Percentiles rank a stretch among this genome's conserved stretches.
Evolutionary conservation across 2,329 filamentous ascomycete genomes (phyloP).

Genomic region (Ophiostoma sp.): DNA sequence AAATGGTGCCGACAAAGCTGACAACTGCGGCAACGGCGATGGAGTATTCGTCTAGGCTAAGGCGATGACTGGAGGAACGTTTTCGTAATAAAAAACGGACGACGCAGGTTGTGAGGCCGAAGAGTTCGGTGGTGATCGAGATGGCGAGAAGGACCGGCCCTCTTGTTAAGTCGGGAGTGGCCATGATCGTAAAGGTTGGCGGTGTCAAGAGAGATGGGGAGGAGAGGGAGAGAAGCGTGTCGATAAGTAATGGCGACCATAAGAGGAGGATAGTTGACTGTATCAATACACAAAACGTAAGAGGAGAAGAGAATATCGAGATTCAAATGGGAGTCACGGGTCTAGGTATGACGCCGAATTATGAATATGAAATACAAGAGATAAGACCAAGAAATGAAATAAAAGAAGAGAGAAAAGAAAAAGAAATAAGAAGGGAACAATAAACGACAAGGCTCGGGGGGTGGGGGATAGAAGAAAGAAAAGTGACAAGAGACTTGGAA

Average conservation of each 20-base stretch:
- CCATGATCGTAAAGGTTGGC: slow-evolving; percentile 28
- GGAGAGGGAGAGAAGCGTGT: neutral
- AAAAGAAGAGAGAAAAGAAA: neutral
- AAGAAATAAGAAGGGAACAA: neutral
- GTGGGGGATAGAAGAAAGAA: neutral
- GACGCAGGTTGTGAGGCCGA: slow-evolving; percentile 40
- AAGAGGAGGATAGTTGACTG: neutral
- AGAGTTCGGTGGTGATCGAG: slow-evolving; percentile 37
- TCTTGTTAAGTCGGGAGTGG: slow-evolving; percentile 35
- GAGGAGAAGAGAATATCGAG: neutral
- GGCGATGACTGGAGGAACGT: slow-evolving; percentile 32
- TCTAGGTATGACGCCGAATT: too few relatives aligned
- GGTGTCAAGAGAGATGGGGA: neutral
- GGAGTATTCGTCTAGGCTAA: slow-evolving; percentile 40
- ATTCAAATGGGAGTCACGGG: too few relatives aligned
- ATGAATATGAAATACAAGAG: slow-evolving; percentile 18
- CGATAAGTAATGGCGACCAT: neutral
- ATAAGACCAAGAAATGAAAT: neutral
- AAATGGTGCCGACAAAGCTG: slow-evolving; percentile 39
- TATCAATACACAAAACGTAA: neutral
- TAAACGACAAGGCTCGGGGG: neutral
- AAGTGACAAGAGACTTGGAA: neutral
- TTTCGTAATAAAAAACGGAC: slow-evolving; percentile 38
- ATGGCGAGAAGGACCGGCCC: slow-evolving; percentile 42
- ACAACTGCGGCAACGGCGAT: slow-evolving; percentile 40